phyloP scores from a whole-genome alignment of 2,329 filamentous ascomycete genomes.

The Fusarium nanum region DNA sequence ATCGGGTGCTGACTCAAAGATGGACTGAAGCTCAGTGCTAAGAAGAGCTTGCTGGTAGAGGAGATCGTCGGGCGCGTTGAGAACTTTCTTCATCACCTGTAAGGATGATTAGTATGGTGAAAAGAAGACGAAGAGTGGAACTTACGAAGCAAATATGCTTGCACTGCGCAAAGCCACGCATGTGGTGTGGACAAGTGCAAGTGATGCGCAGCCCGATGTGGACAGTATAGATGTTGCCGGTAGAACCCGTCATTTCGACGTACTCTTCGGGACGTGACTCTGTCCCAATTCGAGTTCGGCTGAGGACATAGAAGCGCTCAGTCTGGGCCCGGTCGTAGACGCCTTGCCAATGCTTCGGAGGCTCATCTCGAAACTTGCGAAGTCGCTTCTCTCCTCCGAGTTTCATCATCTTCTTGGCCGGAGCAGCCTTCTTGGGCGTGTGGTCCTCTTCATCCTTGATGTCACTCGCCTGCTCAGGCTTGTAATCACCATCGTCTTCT shows the following conservation, averaged over 20 bases:
- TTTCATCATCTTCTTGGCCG: not conserved
- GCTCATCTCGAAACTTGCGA: conserved; percentile 49
- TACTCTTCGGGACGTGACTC: conserved; percentile 60
- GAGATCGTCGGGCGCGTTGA: conserved; percentile 66
- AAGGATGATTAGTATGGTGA: not conserved
- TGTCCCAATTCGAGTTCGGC: conserved; percentile 52
- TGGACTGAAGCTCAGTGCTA: conserved; percentile 66
- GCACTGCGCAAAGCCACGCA: conserved; percentile 67
- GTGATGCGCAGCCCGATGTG: conserved; percentile 61
- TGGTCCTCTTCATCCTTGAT: not conserved
- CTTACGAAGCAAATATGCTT: conserved; percentile 72
- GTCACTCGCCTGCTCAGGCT: not conserved
- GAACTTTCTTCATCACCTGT: conserved; percentile 67
- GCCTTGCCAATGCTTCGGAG: conserved; percentile 52
- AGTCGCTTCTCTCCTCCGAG: conserved; percentile 51
- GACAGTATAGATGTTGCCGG: conserved; percentile 73
- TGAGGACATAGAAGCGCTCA: conserved; percentile 62
- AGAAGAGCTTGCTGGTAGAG: conserved; percentile 73
- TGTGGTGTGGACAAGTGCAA: conserved; percentile 68
- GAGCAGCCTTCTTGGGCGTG: not conserved
- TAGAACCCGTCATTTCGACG: conserved; percentile 71
- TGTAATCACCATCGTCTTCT: not conserved
- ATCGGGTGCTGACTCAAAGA: conserved; percentile 65
- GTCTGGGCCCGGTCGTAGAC: conserved; percentile 55
- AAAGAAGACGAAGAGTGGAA: not conserved